Conservation (phyloP, 495 filamentous ascomycete genomes). For the Penicillium robsamsonii region DNA sequence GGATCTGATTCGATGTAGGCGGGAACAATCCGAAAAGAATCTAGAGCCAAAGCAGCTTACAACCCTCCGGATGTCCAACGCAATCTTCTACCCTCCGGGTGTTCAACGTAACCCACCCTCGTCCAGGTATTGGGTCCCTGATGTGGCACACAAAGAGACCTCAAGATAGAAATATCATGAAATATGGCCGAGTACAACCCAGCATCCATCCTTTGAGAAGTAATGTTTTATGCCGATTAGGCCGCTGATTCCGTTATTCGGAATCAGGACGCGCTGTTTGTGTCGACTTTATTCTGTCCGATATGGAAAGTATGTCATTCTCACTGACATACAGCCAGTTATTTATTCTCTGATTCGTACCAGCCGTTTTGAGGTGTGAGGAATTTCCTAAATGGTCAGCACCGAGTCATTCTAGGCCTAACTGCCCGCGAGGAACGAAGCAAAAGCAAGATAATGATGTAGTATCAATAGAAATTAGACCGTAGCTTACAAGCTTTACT, state of each 20-base stretch:
- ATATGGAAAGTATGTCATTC: neutral
- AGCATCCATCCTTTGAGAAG: neutral
- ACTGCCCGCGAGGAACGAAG: neutral
- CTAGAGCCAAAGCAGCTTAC: neutral
- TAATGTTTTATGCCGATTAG: neutral
- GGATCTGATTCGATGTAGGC: neutral
- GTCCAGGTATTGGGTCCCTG: neutral
- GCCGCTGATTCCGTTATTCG: neutral
- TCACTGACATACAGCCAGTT: too few species aligned
- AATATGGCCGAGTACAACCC: neutral
- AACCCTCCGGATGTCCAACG: constrained; percentile 1
- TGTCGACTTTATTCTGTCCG: too few species aligned
- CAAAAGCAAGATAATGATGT: neutral
- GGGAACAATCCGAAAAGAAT: neutral
- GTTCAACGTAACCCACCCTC: neutral
- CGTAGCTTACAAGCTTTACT: neutral
- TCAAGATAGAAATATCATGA: neutral
- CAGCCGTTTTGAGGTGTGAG: neutral
- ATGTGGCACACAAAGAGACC: neutral
- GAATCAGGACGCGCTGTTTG: neutral
- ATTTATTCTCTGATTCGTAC: neutral
- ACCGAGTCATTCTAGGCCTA: neutral
- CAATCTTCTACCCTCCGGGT: neutral
- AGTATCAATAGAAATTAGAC: neutral
- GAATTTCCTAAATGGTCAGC: neutral